Evolutionary conservation across 2,329 filamentous ascomycete species (phyloP).

Genomic region (Gnomoniopsis sp.): DNA sequence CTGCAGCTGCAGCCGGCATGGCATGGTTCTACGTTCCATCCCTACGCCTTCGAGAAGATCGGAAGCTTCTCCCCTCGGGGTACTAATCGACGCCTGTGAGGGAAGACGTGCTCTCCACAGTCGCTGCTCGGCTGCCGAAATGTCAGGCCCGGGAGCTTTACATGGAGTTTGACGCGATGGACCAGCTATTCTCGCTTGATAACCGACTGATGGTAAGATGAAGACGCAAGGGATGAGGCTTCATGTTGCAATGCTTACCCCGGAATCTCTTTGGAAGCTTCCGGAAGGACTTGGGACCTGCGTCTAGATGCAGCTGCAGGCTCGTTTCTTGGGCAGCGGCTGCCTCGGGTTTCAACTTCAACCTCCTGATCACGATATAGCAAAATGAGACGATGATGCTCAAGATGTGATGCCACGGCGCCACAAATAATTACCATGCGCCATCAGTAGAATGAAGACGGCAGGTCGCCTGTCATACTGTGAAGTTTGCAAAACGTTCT

Average conservation of each 20-base stretch:
- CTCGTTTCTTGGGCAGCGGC: not conserved
- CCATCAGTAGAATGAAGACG: slow-evolving; percentile 1
- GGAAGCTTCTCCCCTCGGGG: not conserved
- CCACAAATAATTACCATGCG: not conserved
- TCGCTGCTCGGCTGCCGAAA: slow-evolving; percentile 11
- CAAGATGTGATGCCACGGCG: not conserved
- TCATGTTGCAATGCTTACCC: not conserved
- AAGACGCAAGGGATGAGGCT: not conserved
- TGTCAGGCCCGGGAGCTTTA: not conserved
- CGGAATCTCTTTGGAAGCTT: not conserved
- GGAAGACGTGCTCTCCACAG: not conserved
- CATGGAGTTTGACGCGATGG: not conserved
- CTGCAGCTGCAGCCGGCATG: slow-evolving; percentile 3
- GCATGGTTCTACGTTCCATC: not conserved
- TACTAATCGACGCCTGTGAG: not conserved
- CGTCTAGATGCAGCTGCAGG: not conserved
- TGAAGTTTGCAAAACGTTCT: not conserved
- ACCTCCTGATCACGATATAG: not conserved
- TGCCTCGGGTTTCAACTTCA: not conserved
- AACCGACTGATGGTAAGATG: not conserved
- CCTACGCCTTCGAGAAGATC: not conserved
- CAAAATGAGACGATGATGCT: not conserved
- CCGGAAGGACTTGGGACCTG: slow-evolving; percentile 5
- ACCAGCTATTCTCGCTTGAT: not conserved
- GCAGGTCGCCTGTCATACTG: slow-evolving; percentile 5